Evolutionary conservation across 371 early-diverging fungal genomes (phyloP).

Genomic region (Sporodiniella umbellata): DNA sequence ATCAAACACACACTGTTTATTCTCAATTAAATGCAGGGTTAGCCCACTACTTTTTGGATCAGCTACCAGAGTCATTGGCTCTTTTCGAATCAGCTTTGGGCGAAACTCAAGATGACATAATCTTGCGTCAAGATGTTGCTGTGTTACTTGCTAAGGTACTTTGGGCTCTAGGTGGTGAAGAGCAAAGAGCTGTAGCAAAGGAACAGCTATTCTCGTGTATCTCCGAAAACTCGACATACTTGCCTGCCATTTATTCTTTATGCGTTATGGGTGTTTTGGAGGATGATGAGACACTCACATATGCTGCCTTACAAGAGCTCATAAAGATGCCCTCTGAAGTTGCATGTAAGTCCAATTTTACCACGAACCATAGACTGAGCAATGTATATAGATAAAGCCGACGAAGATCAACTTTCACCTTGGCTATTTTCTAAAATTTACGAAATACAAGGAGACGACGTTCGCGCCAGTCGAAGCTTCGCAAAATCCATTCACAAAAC

Average conservation of each 20-base stretch:
- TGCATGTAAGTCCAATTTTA: slow-evolving; percentile 30
- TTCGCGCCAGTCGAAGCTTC: slow-evolving; percentile 26
- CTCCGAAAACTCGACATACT: slow-evolving; percentile 46
- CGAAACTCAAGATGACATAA: slow-evolving; percentile 45
- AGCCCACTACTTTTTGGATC: slow-evolving; percentile 71
- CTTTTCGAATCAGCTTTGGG: slow-evolving; percentile 73
- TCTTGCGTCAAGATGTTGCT: slow-evolving; percentile 58
- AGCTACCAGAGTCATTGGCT: slow-evolving; percentile 63
- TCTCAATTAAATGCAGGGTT: slow-evolving; percentile 69
- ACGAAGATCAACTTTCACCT: slow-evolving; percentile 33
- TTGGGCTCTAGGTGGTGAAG: slow-evolving; percentile 81
- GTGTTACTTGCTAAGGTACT: slow-evolving; percentile 80
- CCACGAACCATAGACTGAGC: not conserved
- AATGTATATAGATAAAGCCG: slow-evolving; percentile 23
- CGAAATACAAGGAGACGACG: slow-evolving; percentile 27
- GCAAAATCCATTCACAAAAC: slow-evolving; percentile 35
- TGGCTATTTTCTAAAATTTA: slow-evolving; percentile 36
- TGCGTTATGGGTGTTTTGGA: slow-evolving; percentile 78
- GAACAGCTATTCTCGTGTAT: slow-evolving; percentile 70
- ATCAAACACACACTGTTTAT: slow-evolving; percentile 38
- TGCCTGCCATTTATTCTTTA: slow-evolving; percentile 72
- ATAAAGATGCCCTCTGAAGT: slow-evolving; percentile 51
- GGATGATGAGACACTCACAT: slow-evolving; percentile 71
- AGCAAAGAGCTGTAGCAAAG: slow-evolving; percentile 76
- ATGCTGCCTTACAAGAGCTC: slow-evolving; percentile 74